Conservation (phyloP, 129 eudicot genomes). For the Sambucus nigra region DNA sequence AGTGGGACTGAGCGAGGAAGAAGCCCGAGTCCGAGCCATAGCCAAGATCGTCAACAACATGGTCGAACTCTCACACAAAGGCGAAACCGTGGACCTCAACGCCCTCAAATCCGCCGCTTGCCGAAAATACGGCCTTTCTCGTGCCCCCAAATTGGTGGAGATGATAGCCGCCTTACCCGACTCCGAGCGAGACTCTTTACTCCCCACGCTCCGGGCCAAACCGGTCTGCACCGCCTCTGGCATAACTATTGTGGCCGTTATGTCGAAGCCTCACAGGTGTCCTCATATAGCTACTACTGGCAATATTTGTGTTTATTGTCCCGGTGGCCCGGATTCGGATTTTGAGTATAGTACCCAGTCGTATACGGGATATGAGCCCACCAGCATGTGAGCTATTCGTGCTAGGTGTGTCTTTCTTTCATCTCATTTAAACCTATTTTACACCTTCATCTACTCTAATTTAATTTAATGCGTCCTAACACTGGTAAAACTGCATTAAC, state of each 20-base stretch:
- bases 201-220: slow-evolving; percentile 78
- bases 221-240: slow-evolving; percentile 96
- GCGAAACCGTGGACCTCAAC: slow-evolving; percentile 77
- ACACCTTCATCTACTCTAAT: too few relatives aligned
- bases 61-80: slow-evolving; percentile 74
- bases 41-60: slow-evolving; percentile 77
- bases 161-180: slow-evolving; percentile 96
- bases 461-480: too few relatives aligned
- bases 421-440: background rate
- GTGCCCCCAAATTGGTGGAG: slow-evolving; percentile 94
- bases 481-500: too few relatives aligned
- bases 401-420: slow-evolving; percentile 44
- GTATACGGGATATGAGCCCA: slow-evolving; percentile 94
- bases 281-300: slow-evolving; percentile 97
- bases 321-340: slow-evolving; percentile 98
- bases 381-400: slow-evolving; percentile 97
- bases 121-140: slow-evolving; percentile 85
- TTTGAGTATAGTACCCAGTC: slow-evolving; percentile 96
- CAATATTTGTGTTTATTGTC: slow-evolving; percentile 90
- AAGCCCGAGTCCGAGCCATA: slow-evolving; percentile 80
- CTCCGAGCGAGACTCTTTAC: slow-evolving; percentile 58
- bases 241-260: slow-evolving; percentile 94
- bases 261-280: slow-evolving; percentile 97
- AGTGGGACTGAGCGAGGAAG: slow-evolving; percentile 60
- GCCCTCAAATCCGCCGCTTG: slow-evolving; percentile 84